Evolutionary conservation across 192 early-diverging fungal genomes (phyloP).

Genomic region (Mortierella claussenii): DNA sequence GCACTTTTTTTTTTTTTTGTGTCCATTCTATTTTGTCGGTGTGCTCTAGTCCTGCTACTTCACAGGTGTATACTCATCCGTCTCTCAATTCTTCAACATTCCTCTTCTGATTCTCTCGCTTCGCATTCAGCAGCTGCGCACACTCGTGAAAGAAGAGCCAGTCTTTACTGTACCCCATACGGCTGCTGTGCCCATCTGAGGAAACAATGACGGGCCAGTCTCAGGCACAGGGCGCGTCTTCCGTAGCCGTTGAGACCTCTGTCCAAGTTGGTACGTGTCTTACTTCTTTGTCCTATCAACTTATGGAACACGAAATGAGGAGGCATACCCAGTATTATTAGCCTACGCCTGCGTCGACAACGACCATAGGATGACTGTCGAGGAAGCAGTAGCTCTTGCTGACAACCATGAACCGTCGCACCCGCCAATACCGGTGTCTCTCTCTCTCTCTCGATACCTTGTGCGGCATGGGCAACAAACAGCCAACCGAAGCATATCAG

Average conservation of each 20-base stretch:
- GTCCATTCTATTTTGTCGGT: background rate
- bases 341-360: too few relatives aligned
- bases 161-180: background rate
- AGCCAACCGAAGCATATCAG: background rate
- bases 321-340: too few relatives aligned
- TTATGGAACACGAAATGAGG: too few relatives aligned
- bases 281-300: background rate
- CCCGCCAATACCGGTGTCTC: background rate
- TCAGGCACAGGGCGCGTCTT: constrained; percentile 30
- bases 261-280: constrained; percentile 49
- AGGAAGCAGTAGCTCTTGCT: background rate
- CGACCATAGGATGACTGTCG: background rate
- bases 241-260: constrained; percentile 43
- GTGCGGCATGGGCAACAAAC: too few relatives aligned
- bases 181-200: too few relatives aligned
- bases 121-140: background rate
- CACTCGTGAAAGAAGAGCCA: too few relatives aligned
- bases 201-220: constrained; percentile 38
- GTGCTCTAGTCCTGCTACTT: background rate
- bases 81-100: background rate
- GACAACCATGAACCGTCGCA: background rate
- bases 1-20: background rate
- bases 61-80: background rate
- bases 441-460: background rate
- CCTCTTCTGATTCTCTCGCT: background rate